Conservation (phyloP, 768 basidiomycete species). For the Boletus rubropictus region DNA sequence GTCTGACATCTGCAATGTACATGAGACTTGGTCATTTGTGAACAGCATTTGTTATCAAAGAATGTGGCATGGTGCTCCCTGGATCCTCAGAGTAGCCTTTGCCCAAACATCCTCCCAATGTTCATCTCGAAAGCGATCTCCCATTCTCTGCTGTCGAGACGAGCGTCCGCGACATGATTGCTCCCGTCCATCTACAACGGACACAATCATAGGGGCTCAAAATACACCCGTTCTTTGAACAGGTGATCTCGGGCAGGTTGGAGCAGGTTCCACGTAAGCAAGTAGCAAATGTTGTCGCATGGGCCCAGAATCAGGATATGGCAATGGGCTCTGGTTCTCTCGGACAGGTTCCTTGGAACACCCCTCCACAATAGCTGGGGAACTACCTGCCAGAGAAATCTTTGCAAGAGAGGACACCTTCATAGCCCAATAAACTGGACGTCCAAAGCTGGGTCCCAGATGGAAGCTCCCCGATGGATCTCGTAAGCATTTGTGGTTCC, state of each 20-base stretch:
- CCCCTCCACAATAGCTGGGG: constrained; percentile 1
- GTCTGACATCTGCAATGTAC: constrained; percentile 34
- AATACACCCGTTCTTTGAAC: constrained; percentile 25
- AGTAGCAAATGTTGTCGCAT: background rate
- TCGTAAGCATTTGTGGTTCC: constrained; percentile 33
- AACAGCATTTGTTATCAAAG: constrained; percentile 77
- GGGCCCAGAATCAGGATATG: constrained; percentile 4
- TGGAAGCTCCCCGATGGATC: constrained; percentile 39
- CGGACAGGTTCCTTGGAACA: background rate
- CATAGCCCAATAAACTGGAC: background rate
- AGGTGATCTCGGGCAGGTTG: constrained; percentile 11
- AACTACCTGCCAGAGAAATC: constrained; percentile 1
- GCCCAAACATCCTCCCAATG: constrained; percentile 33
- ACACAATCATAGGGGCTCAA: constrained; percentile 53
- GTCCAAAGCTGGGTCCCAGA: constrained; percentile 31
- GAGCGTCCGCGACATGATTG: constrained; percentile 73
- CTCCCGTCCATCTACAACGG: constrained; percentile 82
- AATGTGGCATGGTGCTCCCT: constrained; percentile 43
- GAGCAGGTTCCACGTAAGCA: constrained; percentile 2
- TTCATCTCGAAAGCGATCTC: constrained; percentile 71
- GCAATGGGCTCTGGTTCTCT: background rate
- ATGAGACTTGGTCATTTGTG: constrained; percentile 54
- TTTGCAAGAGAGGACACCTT: background rate
- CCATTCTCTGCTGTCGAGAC: constrained; percentile 86
- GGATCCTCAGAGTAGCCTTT: background rate